Conservation (phyloP, 305 asterid genomes). For the Rubia tinctorum region DNA sequence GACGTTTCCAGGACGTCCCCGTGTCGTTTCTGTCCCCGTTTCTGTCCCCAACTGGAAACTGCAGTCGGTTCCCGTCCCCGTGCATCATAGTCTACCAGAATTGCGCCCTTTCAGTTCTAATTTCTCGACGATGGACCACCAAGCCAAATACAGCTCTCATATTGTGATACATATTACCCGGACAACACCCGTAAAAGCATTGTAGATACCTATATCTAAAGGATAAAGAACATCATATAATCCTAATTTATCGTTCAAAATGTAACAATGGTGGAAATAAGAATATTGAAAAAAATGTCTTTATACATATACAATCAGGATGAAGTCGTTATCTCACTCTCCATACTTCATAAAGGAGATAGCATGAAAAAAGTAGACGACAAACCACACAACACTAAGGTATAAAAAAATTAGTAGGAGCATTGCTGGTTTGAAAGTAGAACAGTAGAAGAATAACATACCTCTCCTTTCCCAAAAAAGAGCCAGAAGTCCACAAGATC, state of each 20-base stretch:
- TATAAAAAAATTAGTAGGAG: not conserved
- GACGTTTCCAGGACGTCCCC: too few species aligned
- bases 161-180: not conserved
- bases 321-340: not conserved
- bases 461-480: conserved; percentile 90
- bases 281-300: not conserved
- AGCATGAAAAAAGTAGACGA: not conserved
- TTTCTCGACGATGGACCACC: not conserved
- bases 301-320: not conserved
- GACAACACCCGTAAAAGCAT: too few species aligned
- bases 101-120: not conserved
- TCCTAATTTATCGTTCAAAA: not conserved
- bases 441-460: conserved; percentile 19
- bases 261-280: not conserved
- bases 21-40: too few species aligned
- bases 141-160: not conserved
- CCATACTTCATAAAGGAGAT: not conserved
- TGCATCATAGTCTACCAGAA: not conserved
- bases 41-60: too few species aligned
- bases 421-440: not conserved
- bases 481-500: conserved; percentile 87
- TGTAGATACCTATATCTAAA: too few species aligned
- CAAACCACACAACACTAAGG: not conserved
- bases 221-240: not conserved
- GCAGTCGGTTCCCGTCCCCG: too few species aligned